Evolutionary conservation across 2,329 filamentous ascomycete species (phyloP).

Genomic region (Phaeophleospora eucalypticola): DNA sequence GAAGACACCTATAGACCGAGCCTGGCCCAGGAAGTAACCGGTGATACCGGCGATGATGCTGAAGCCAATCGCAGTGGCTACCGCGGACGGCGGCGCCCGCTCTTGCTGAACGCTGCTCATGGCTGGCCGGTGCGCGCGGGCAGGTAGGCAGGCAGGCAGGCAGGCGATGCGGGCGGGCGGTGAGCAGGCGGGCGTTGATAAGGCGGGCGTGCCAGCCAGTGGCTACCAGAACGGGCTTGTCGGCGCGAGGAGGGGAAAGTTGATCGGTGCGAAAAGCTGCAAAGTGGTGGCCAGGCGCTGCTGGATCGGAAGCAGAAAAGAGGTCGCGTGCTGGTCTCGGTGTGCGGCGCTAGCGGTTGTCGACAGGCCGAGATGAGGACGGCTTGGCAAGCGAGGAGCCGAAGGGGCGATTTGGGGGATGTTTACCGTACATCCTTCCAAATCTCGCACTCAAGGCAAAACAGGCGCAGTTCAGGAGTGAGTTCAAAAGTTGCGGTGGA

Average conservation of each 20-base stretch:
- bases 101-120: constrained; percentile 28
- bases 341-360: not conserved
- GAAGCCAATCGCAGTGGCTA: constrained; percentile 65
- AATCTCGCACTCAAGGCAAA: constrained; percentile 14
- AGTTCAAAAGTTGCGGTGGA: constrained; percentile 20
- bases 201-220: not conserved
- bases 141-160: not conserved
- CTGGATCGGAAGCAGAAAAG: not conserved
- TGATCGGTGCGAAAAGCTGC: too few relatives aligned
- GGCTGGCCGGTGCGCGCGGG: not conserved
- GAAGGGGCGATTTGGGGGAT: too few relatives aligned
- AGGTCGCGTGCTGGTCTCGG: not conserved
- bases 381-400: not conserved
- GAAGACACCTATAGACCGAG: constrained; percentile 70
- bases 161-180: constrained; percentile 2
- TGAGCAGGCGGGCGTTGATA: not conserved
- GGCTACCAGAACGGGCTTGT: not conserved
- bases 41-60: constrained; percentile 68
- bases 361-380: not conserved
- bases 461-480: constrained; percentile 1
- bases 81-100: constrained; percentile 46
- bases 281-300: too few relatives aligned
- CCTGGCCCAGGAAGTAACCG: constrained; percentile 69
- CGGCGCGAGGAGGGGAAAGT: not conserved
- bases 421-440: too few relatives aligned